Percentiles rank a stretch among this genome's conserved stretches.
Conservation (phyloP, 2,329 filamentous ascomycete genomes). For the Colletotrichum chlorophyti region DNA sequence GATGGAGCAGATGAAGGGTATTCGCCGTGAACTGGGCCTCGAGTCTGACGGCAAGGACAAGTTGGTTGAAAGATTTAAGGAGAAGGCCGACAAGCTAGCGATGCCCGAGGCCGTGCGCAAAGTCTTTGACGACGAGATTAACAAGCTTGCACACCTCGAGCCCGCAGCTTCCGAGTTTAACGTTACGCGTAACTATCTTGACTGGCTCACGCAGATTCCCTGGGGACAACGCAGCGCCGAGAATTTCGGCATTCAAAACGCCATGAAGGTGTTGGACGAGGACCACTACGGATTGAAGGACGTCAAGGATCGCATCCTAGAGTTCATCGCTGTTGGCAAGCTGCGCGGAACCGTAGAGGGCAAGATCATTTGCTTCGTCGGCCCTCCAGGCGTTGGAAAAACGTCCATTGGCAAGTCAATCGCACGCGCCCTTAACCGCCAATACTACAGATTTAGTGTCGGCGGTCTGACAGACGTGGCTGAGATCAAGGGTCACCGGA, state of each 20-base stretch:
- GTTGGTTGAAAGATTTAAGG: slow-evolving; percentile 95
- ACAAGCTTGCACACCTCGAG: slow-evolving; percentile 94
- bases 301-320: slow-evolving; percentile 96
- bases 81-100: slow-evolving; percentile 89
- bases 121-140: slow-evolving; percentile 97
- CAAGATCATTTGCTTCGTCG: slow-evolving; percentile 97
- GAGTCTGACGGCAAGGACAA: slow-evolving; percentile 99
- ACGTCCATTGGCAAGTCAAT: slow-evolving; percentile 99
- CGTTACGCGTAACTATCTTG: slow-evolving; percentile 95
- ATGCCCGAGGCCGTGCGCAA: slow-evolving; percentile 98
- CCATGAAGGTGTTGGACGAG: slow-evolving; percentile 88
- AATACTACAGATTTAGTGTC: slow-evolving; percentile 98
- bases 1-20: slow-evolving; percentile 99
- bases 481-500: slow-evolving; percentile 96
- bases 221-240: slow-evolving; percentile 96
- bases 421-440: slow-evolving; percentile 88
- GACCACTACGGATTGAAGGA: slow-evolving; percentile 97
- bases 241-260: slow-evolving; percentile 95
- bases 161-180: slow-evolving; percentile 98
- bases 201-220: slow-evolving; percentile 98
- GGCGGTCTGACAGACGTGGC: slow-evolving; percentile 96
- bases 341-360: slow-evolving; percentile 95
- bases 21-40: slow-evolving; percentile 91
- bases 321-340: slow-evolving; percentile 98
- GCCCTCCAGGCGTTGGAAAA: slow-evolving; percentile 96